Evolutionary conservation across 495 filamentous ascomycete genomes (phyloP), one percentile per base, ranked within the genome.

Genomic region (Penicillium bovifimosum): DNA sequence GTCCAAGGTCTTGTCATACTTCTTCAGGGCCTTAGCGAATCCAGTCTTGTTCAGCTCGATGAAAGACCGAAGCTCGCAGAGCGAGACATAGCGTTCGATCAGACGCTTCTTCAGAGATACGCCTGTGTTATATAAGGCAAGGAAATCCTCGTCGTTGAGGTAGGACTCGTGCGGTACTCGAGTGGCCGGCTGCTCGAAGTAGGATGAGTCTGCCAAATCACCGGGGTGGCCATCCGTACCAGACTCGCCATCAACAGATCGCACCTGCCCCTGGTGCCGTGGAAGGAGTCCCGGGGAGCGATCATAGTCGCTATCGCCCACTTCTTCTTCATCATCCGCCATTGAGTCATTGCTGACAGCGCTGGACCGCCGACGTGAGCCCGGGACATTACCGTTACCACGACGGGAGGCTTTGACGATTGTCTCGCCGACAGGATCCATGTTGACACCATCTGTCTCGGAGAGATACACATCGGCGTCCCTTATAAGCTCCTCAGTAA

Each of bases 11-110:
- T 99, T 99, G 75, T 99, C 93, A 63, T 93, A 99, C 67, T 99
- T 99, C 75, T 99, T 99, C 58, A 96, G 70, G 3, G 91, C 90
- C 70, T 99, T 99, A 36, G 83, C 79, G 70, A 99, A 99, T 3
- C 93, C 93, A 0, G 93, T 99, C 70, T 84, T 85, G 75, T 99
- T 99, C 38, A 99, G 77, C 71, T 99, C 93, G 47, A 93, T 83
- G 65, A 91, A 99, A 11, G 91, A 96, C 65, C 95, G 90, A 50
- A 99, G 80, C 58, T 96, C 93, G 71, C 93, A 96, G n/a, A 97
- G 72, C 50, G 87, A 85, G 45, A 97, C 95, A 60, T 96, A 99
- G 44, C 88, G 72, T 60, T 85, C 86, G 50, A 95, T 81, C 41
- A 86, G 83, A 31, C 91, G 81, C 72, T 95, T 96, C 76, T 97